Base-by-base conservation (phyloP, 495 filamentous ascomycete genomes). In the Lophiostoma macrostomum region DNA sequence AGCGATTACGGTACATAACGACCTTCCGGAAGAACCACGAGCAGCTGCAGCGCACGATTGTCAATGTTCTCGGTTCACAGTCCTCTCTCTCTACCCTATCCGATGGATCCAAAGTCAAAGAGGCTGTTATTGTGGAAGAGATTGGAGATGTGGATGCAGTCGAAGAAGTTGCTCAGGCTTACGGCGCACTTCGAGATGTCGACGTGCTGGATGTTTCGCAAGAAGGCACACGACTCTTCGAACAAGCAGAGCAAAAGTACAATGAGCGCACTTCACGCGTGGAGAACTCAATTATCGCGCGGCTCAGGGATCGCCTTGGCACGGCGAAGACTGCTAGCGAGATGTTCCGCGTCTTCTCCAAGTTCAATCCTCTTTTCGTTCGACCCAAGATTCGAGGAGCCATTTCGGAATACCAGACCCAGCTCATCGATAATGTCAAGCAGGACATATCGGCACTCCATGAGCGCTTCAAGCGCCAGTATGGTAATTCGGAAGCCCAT, bases 301-400 rank as follows among this genome's bases (percentile, higher is more conserved):
- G 91, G 29, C 73, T 99, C 8, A 79, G 94, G 62, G 93, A 99
- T 71, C 86, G 93, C 34, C 76, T 99, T 43, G 93, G 91, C 1
- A 96, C 88, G 2, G 90, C 93, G 11, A 97, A 91, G 76, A 91
- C 84, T 45, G 93, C 93, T 18, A 97, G 94, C 66, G 93, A 97
- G 67, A 99, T 97, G 93, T 99, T 99, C 68, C 87, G 94, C 30
- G 93, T 99, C 38, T 97, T 97, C 67, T 99, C 93, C 16, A 96
- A 96, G 65, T 99, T 99, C 78, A 99, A 99, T 64, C 94, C 93
- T 23, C 84, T 99, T 40, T 91, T 99, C 64, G 90, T 99, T 40
- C 82, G 93, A 24, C 94, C 94, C 14, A 97, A 97, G 75, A 96
- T 99, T 67, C 83, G 93, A 35, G 90, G 93, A 63, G 93, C 93